A percentile compares a stretch with the other conserved stretches of the same genome.
Evolutionary conservation across 106 monocot genomes (phyloP).

Genomic region (Phalaenopsis equestris): DNA sequence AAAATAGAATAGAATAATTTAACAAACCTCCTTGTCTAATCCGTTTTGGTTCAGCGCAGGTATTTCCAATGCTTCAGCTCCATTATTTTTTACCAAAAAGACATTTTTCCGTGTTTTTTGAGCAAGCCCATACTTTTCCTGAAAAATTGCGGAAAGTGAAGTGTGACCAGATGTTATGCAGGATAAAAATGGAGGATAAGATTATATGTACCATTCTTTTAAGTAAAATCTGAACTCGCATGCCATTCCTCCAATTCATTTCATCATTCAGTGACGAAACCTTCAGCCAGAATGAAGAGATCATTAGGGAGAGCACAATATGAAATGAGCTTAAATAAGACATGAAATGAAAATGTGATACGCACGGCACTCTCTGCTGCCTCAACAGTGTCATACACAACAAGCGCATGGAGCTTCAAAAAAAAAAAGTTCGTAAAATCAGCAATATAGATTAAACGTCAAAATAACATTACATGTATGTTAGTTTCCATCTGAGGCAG

Average conservation of each 20-base stretch:
- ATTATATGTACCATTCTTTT: conserved; percentile 35
- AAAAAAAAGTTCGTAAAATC: neutral
- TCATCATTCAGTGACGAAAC: conserved; percentile 61
- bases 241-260: conserved; percentile 79
- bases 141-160: neutral
- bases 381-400: conserved; percentile 63
- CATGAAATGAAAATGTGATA: neutral
- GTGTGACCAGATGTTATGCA: neutral
- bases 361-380: conserved; percentile 79
- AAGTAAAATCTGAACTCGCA: conserved; percentile 51
- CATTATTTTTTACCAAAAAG: conserved; percentile 11
- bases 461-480: neutral
- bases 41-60: neutral
- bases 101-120: conserved; percentile 15
- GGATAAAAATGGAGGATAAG: neutral
- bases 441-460: neutral
- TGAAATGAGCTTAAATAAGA: neutral
- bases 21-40: conserved; percentile 18
- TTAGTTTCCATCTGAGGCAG: too few relatives aligned
- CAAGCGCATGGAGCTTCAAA: conserved; percentile 68
- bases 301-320: neutral
- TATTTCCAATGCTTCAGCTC: neutral
- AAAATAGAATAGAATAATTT: neutral
- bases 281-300: conserved; percentile 19
- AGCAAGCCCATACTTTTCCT: conserved; percentile 30